phyloP scores from a whole-genome alignment of 2,329 filamentous ascomycete genomes.

The Lasiodiplodia citricola region DNA sequence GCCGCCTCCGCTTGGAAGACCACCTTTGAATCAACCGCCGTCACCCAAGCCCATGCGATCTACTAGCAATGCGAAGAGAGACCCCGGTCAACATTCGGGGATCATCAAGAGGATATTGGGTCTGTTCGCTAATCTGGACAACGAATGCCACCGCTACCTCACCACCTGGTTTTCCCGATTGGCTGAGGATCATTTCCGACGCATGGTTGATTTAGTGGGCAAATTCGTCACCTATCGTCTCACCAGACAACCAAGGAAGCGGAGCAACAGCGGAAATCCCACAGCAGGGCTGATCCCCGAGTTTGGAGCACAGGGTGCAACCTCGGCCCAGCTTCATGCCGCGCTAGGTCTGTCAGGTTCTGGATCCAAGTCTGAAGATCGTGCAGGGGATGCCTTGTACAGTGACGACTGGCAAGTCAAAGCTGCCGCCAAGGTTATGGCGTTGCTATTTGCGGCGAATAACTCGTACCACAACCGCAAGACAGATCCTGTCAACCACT shows the following conservation, averaged over 20 bases:
- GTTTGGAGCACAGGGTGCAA: constrained; percentile 57
- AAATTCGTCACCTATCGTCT: constrained; percentile 84
- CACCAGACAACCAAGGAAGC: constrained; percentile 70
- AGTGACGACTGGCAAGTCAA: constrained; percentile 89
- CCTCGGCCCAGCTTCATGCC: constrained; percentile 75
- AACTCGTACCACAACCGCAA: constrained; percentile 49
- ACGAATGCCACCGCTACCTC: constrained; percentile 76
- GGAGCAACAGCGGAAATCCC: constrained; percentile 63
- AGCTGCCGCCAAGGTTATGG: constrained; percentile 79
- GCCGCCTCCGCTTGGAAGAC: constrained; percentile 3
- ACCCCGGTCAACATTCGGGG: constrained; percentile 73
- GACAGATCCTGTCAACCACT: constrained; percentile 26
- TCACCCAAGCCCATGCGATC: constrained; percentile 10
- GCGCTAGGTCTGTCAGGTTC: constrained; percentile 63
- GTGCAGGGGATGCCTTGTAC: constrained; percentile 55
- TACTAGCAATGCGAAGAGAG: background rate
- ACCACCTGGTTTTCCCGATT: constrained; percentile 79
- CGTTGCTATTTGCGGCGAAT: constrained; percentile 82
- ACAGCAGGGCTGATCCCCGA: constrained; percentile 74
- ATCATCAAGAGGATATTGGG: constrained; percentile 86
- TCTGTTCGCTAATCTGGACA: constrained; percentile 75
- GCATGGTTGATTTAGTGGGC: constrained; percentile 75
- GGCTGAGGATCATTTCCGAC: constrained; percentile 69
- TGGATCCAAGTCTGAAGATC: constrained; percentile 54
- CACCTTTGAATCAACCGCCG: background rate